Evolutionary conservation across 164 flowering plant species (phyloP), one percentile per base, ranked within the genome.

Genomic region (Stephania japonica): DNA sequence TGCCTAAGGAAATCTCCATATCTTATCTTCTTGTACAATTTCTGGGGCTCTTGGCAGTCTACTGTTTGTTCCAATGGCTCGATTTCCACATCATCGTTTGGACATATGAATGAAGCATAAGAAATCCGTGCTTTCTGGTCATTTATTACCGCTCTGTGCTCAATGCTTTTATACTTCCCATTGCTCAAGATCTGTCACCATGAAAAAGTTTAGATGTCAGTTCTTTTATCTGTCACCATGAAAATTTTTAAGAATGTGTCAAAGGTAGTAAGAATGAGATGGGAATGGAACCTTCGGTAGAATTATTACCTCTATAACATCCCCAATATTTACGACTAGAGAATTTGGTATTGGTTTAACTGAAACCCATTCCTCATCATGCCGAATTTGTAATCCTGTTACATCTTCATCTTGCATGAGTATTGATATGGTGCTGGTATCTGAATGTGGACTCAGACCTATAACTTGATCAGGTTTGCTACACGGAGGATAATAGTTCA

Each of bases 401-500:
- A 71, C 44, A 1, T 82, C 79, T 63, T 80, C 79, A 67, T 78
- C 83, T 72, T 83, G 85, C 47, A 78, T 43, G 18, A 82, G 78
- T 66, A 80, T 27, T 27, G 83, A 65, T n/a, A 80, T 65, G 38
- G 81, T 59, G 71, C 78, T 67, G 14, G 71, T 41, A 70, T 83
- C 83, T 21, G 83, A 80, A 59, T 83, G 85, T 62, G 83, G 80
- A 38, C 77, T 72, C 6, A 76, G 67, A 14, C 81, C 83, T 8
- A 80, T 73, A 6, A 59, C 64, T 59, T 65, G 69, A 74, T 80
- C 80, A 24, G 77, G 79, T 43, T 59, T 72, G 65, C 73, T 38
- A 56, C 85, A 82, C n/a, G 70, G n/a, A 7, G 83, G 80, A 38
- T 83, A 83, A 73, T 80, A 82, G 76, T 82, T 82, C 71, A 80